Percentiles rank a stretch among this genome's conserved stretches.
Conservation (phyloP, 176 grass and related monocot species). For the Guadua angustifolia region DNA sequence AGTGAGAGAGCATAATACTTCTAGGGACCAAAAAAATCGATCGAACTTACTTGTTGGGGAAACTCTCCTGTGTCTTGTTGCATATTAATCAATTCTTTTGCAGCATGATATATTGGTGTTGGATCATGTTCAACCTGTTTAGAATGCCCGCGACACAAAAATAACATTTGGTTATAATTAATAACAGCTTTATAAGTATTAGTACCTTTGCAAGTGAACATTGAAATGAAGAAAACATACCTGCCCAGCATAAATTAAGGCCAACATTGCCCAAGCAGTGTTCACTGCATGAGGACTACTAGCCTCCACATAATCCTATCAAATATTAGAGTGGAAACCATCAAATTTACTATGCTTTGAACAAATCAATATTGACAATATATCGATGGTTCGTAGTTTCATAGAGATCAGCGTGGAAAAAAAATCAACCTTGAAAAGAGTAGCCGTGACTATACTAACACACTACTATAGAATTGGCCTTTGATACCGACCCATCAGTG, state of each 20-base stretch:
- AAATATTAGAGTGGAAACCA: background rate
- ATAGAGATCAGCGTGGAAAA: no score
- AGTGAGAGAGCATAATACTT: background rate
- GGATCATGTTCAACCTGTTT: constrained; percentile 52
- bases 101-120: constrained; percentile 48
- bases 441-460: background rate
- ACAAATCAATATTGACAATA: background rate
- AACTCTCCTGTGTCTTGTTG: constrained; percentile 58
- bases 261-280: constrained; percentile 74
- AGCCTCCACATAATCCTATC: constrained; percentile 22
- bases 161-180: background rate
- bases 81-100: constrained; percentile 65
- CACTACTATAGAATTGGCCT: no score
- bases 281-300: constrained; percentile 60
- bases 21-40: background rate
- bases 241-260: constrained; percentile 70
- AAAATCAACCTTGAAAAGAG: no score
- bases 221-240: background rate
- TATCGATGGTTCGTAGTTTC: background rate
- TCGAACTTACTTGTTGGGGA: constrained; percentile 59
- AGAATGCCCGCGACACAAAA: background rate
- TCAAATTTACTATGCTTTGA: constrained; percentile 34
- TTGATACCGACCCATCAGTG: no score
- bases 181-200: background rate
- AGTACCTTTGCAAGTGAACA: background rate